Conservation (phyloP, 306 rosid genomes). For the Glycine latifolia region DNA sequence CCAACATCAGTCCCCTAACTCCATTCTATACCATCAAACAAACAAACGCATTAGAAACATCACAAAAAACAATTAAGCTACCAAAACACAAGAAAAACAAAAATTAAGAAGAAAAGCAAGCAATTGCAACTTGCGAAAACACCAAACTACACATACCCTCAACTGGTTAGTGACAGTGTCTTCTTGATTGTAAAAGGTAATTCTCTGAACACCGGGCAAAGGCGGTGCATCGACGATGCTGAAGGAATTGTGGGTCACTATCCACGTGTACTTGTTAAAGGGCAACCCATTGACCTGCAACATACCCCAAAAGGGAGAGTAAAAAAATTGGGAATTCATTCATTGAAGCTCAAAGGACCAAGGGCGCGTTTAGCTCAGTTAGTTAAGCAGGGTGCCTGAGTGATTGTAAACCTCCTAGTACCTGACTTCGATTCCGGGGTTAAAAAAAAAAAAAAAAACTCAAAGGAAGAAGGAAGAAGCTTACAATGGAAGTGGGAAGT, state of each 20-base stretch:
- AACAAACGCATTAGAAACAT: constrained; percentile 37
- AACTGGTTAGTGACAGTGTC: constrained; percentile 89
- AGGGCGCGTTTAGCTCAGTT: too few species aligned
- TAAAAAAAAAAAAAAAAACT: too few species aligned
- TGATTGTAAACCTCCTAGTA: too few species aligned
- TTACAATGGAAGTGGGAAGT: constrained; percentile 70
- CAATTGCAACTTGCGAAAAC: constrained; percentile 15
- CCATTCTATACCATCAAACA: constrained; percentile 74
- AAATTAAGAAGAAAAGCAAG: constrained; percentile 11
- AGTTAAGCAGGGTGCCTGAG: too few species aligned
- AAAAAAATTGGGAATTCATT: neutral
- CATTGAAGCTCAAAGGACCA: neutral
- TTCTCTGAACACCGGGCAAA: constrained; percentile 80
- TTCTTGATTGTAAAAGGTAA: constrained; percentile 94
- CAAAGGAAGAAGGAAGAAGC: constrained; percentile 27
- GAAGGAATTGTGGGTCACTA: constrained; percentile 92
- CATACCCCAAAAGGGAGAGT: constrained; percentile 40
- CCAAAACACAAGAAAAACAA: neutral
- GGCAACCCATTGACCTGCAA: constrained; percentile 85
- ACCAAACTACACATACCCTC: constrained; percentile 60
- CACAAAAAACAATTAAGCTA: neutral
- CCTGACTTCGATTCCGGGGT: too few species aligned
- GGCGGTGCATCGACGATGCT: constrained; percentile 93
- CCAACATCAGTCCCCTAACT: constrained; percentile 98
- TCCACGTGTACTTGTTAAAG: constrained; percentile 93